Evolutionary conservation across 768 basidiomycete species (phyloP).

Genomic region (Clitopilus hobsonii): DNA sequence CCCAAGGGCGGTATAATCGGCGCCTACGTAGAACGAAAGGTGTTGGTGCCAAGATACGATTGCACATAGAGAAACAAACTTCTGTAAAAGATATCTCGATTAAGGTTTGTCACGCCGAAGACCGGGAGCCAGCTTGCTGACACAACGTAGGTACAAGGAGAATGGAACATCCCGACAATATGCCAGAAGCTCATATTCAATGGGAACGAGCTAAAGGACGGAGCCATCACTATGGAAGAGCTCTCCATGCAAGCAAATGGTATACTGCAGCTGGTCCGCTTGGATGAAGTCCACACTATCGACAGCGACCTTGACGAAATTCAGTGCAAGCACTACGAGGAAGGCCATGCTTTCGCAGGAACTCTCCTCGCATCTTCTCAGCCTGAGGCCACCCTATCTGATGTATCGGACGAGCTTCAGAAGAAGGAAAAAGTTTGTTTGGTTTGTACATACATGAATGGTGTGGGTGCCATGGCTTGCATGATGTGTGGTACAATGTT

Average conservation of each 20-base stretch:
- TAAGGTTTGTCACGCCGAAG: constrained; percentile 59
- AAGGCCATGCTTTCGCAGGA: constrained; percentile 69
- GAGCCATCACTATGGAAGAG: constrained; percentile 49
- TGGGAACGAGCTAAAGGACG: constrained; percentile 62
- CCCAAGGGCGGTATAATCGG: constrained; percentile 60
- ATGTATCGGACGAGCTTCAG: not conserved
- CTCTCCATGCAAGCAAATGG: constrained; percentile 53
- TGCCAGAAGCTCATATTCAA: constrained; percentile 67
- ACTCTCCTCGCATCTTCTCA: constrained; percentile 45
- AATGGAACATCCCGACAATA: constrained; percentile 66
- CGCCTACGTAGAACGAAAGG: constrained; percentile 60
- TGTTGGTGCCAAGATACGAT: constrained; percentile 40
- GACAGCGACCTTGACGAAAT: constrained; percentile 46
- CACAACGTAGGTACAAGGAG: constrained; percentile 65
- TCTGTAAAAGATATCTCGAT: constrained; percentile 79
- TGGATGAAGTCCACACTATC: constrained; percentile 55
- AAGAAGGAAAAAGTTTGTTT: constrained; percentile 38
- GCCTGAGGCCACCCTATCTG: constrained; percentile 7
- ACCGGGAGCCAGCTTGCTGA: too few species aligned
- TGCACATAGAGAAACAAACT: constrained; percentile 58
- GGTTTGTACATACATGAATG: constrained; percentile 57
- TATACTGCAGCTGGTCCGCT: constrained; percentile 60
- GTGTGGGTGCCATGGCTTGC: constrained; percentile 35
- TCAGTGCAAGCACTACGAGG: constrained; percentile 37
- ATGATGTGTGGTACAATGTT: constrained; percentile 43